Conservation (phyloP, 495 filamentous ascomycete genomes). For the Penicillium nucicola region DNA sequence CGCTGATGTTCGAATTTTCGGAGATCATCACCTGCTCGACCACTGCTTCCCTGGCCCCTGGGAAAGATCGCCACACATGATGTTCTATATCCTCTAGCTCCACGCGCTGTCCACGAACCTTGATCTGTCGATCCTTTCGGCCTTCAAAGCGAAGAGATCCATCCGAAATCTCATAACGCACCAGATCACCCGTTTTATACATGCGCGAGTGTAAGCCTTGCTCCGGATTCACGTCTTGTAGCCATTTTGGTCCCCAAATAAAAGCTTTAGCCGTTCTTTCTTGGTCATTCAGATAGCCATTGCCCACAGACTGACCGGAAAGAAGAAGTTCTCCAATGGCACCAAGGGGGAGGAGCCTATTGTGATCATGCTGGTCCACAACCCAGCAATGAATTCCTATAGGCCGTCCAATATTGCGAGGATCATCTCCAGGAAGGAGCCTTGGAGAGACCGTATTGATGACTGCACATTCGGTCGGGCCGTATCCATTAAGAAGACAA, state of each 20-base stretch:
- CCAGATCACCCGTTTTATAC: slow-evolving; percentile 54
- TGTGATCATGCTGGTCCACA: slow-evolving; percentile 18
- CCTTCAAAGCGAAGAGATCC: slow-evolving; percentile 39
- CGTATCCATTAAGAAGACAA: background rate
- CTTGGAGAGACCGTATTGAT: background rate
- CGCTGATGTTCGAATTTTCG: no score
- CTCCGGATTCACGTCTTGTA: background rate
- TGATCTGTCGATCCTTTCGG: slow-evolving; percentile 43
- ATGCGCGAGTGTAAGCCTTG: slow-evolving; percentile 11
- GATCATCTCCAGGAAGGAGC: slow-evolving; percentile 3
- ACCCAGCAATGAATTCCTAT: slow-evolving; percentile 20
- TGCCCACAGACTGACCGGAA: slow-evolving; percentile 22
- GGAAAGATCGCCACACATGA: slow-evolving; percentile 5
- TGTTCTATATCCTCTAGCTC: slow-evolving; percentile 41
- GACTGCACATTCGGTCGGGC: background rate
- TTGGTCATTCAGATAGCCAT: slow-evolving; percentile 5
- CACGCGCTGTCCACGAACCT: slow-evolving; percentile 38
- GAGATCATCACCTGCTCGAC: background rate
- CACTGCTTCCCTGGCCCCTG: background rate
- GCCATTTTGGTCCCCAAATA: background rate
- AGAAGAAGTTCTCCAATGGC: slow-evolving; percentile 29
- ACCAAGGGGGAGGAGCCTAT: slow-evolving; percentile 24
- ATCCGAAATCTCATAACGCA: slow-evolving; percentile 25
- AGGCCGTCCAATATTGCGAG: slow-evolving; percentile 9
- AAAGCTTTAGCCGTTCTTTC: background rate